phyloP scores from a whole-genome alignment of 1,284 basidiomycete species.

The Rhodofomes roseus region DNA sequence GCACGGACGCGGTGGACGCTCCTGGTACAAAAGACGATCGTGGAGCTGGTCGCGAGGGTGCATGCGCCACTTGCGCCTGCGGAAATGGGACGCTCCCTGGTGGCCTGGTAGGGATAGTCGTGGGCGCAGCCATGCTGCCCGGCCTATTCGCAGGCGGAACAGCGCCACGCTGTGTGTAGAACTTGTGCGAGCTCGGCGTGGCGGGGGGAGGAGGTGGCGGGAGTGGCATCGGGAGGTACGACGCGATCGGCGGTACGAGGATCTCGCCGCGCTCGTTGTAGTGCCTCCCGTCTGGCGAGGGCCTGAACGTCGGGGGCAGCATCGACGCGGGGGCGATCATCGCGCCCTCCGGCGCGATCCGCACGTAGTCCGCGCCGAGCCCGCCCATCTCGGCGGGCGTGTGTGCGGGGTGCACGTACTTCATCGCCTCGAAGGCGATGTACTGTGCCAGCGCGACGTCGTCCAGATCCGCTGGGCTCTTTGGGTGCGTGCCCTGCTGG shows the following conservation, averaged over 20 bases:
- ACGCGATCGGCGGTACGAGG: not conserved
- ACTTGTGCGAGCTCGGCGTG: not conserved
- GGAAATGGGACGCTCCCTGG: too few species aligned
- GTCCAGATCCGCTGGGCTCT: not conserved
- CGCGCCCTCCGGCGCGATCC: not conserved
- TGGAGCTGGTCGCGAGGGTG: too few species aligned
- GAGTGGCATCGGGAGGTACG: not conserved
- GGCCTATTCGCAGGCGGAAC: not conserved
- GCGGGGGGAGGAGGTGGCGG: not conserved
- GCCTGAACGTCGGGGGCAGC: not conserved
- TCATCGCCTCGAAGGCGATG: not conserved
- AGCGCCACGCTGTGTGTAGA: not conserved
- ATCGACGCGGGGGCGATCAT: not conserved
- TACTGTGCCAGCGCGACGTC: not conserved
- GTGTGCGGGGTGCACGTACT: not conserved
- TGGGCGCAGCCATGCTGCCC: too few species aligned
- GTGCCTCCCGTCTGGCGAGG: not conserved
- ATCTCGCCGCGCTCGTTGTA: slow-evolving; percentile 2
- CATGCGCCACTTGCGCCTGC: too few species aligned
- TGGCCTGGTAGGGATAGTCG: too few species aligned
- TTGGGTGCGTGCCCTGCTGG: not conserved
- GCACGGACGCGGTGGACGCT: not conserved
- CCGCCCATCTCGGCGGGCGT: not conserved
- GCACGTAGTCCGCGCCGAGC: not conserved
- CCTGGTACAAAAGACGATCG: too few species aligned